Percentiles rank a stretch among this genome's conserved stretches.
These are phyloP conservation scores for Podaxis rugospora DNA, from an alignment of 768 basidiomycete species.

Conservation along the genomic window DNA sequence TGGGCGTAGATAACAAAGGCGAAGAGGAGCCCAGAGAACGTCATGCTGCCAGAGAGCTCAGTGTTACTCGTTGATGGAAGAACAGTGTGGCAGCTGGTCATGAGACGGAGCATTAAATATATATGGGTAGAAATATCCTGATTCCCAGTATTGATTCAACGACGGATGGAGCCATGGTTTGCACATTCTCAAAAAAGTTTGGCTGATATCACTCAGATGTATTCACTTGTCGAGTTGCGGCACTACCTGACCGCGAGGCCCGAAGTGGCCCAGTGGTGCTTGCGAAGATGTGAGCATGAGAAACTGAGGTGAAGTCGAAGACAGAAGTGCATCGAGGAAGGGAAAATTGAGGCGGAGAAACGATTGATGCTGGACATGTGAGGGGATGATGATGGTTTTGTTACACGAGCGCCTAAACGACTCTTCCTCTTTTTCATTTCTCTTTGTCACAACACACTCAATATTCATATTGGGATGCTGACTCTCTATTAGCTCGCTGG, in stretches of 20 bases:
- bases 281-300: background rate
- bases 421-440: background rate
- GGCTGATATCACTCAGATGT: background rate
- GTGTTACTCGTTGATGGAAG: background rate
- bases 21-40: background rate
- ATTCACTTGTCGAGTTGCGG: background rate
- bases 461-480: slow-evolving; percentile 5
- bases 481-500: background rate
- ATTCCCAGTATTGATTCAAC: no score
- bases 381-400: background rate
- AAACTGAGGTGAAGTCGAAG: background rate
- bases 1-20: background rate
- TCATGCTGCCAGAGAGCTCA: background rate
- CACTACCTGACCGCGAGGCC: background rate
- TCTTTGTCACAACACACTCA: background rate
- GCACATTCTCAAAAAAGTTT: background rate
- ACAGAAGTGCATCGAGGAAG: background rate
- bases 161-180: background rate
- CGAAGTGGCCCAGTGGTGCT: background rate
- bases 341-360: background rate
- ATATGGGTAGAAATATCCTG: no score
- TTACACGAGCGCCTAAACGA: background rate
- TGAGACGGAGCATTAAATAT: background rate
- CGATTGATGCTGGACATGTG: background rate
- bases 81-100: background rate